Base-by-base conservation (phyloP, 768 basidiomycete genomes). In the Trametes coccinea region DNA sequence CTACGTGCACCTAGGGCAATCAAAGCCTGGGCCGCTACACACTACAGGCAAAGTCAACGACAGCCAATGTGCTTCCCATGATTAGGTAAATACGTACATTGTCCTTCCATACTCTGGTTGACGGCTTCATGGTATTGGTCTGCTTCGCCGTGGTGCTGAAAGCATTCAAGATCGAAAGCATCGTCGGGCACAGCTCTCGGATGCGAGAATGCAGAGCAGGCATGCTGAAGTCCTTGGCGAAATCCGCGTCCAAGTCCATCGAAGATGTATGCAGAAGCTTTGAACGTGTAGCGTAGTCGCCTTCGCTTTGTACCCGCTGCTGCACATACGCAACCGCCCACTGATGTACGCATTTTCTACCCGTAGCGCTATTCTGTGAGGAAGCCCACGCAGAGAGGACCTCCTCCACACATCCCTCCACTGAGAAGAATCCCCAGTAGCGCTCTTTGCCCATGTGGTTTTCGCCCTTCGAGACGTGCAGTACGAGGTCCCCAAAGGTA, bases 1-100 rank as follows among this genome's bases (percentile, higher is more conserved):
- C 75, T 76, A 31, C 68, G 73, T 60, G 74, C 73, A 45, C 44
- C 3, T n/a, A 45, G 44, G n/a, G n/a, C n/a, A n/a, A n/a, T n/a
- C n/a, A n/a, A n/a, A n/a, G n/a, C n/a, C n/a, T n/a, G n/a, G n/a
- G n/a, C n/a, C n/a, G n/a, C n/a, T n/a, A n/a, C n/a, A n/a, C n/a
- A n/a, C n/a, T n/a, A n/a, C n/a, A 11, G 17, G 44, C 44, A 45
- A 11, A n/a, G 44, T 16, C 16, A 17, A 45, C 8, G 34, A 37
- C 34, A 5, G 34, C 34, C 34, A 37, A 37, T 37, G 34, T 5
- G 34, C 34, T 37, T 5, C 10, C 10, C 34, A 37, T 37, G 10
- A 10, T 37, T 45, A n/a, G 5, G 1, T 10, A 45, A n/a, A 22
- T 11, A 17, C n/a, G 44, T n/a, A 17, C 13, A 17, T 45, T 45